Evolutionary conservation across 73 alveolate species (phyloP), one percentile per base, ranked within the genome.

Genomic region (Paramecium tetraurelia): DNA sequence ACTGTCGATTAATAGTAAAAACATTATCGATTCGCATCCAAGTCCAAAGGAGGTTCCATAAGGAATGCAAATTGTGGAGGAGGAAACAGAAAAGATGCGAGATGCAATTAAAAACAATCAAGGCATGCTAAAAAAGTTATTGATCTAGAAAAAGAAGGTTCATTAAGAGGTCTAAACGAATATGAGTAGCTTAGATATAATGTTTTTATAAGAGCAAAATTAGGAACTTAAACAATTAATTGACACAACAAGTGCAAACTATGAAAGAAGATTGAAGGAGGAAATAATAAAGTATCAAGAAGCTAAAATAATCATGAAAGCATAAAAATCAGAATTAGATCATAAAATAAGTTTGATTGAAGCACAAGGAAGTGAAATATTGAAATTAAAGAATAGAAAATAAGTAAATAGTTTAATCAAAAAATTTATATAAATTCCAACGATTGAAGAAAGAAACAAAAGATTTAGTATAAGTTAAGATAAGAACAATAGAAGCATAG

Each of bases 381-480:
- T 16, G 18, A 41, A 44, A 48, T 21, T 80, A n/a, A 35, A 75
- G 27, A 29, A 20, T 44, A 80, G 38, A 29, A 44, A 43, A 41
- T 43, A 80, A 80, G 46, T 48, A 12, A 80, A 41, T 44, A 80
- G 46, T 43, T 8, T 44, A 9, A 22, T 80, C 4, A 44, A 80
- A 57, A 80, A 80, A 24, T 80, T 80, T 29, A 80, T 41, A 5
- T 11, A 41, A 44, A 80, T 48, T 20, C 90, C 90, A 9, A 80
- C 90, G 5, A 41, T 80, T 6, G 76, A 21, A 24, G 90, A 80
- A 44, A 80, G 75, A n/a, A 80, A 80, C 7, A 80, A 80, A 35
- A n/a, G 90, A 80, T 40, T 80, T 18, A 80, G 90, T 14, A 46
- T 80, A 20, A 72, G 86, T 72, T 36, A 33, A 29, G 86, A 36